Base-by-base conservation (phyloP, 139 green algal genomes). In the Coelastrella sp. region DNA sequence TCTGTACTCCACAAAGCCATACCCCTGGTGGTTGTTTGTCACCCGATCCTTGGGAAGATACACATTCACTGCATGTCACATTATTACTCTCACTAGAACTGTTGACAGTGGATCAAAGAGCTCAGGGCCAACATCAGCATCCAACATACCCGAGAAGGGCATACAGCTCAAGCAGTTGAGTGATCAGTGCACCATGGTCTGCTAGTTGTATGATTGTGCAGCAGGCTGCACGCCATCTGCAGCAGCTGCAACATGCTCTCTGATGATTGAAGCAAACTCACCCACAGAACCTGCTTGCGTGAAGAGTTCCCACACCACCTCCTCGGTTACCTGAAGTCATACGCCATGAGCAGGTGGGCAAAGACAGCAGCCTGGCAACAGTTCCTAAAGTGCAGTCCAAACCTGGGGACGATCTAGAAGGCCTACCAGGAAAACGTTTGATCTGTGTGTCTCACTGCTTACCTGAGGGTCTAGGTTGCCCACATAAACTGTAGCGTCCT, bases 1-100 rank as follows among this genome's bases (percentile, higher is more conserved):
- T 41, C 90, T 85, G 72, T 98, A 98, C 90, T 99, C 97, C 67
- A 99, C 97, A 87, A 99, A 99, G 27, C 95, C 97, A 81, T 99
- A 99, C n/a, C 96, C 94, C 86, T 99, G 96, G 87, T 99, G 97
- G 50, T 91, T 79, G 67, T 92, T 96, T 9, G 97, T 99, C 9
- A 99, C 97, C 0, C 97, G 87, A 79, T 99, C 97, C 86, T 99
- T 99, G 4, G 97, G 97, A 57, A 99, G 73, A 86, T 99, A 99
- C 25, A 99, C 96, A 76, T 98, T 98, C 6, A 97, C 95, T 98
- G 95, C 90, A 91, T 19, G 45, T 34, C 19, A 76, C 57, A 66
- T 23, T n/a, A 1, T 66, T 11, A 1, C 25, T 41, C 27, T 13
- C 21, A 30, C n/a, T n/a, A n/a, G n/a, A n/a, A n/a, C n/a, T n/a